These are phyloP conservation scores for Microbotryomycetes sp. DNA, from an alignment of 1,284 basidiomycete species.

Conservation along the genomic window DNA sequence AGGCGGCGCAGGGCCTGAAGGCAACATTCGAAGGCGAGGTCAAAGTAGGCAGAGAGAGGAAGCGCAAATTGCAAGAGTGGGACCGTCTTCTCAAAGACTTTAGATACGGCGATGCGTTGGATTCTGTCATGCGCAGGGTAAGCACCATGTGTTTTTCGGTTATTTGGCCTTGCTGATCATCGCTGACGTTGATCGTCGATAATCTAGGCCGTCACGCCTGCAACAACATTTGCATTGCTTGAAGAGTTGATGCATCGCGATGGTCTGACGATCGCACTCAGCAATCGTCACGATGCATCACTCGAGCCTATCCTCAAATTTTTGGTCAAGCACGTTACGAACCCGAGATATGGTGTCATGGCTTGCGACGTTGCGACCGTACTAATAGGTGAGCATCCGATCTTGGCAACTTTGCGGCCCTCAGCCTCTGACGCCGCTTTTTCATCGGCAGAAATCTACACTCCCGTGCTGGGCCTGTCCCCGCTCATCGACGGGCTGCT, in stretches of 20 bases:
- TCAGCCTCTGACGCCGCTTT: not conserved
- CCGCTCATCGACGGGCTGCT: slow-evolving; percentile 86
- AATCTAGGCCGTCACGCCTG: slow-evolving; percentile 64
- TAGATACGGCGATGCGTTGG: slow-evolving; percentile 90
- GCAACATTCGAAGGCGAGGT: slow-evolving; percentile 28
- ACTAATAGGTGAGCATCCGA: slow-evolving; percentile 63
- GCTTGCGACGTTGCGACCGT: slow-evolving; percentile 75
- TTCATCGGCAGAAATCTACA: slow-evolving; percentile 70
- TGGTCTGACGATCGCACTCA: slow-evolving; percentile 75
- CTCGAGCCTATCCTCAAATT: slow-evolving; percentile 84
- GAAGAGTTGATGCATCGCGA: slow-evolving; percentile 91
- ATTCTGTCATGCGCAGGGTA: slow-evolving; percentile 79
- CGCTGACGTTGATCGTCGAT: not conserved
- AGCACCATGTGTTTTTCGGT: slow-evolving; percentile 22
- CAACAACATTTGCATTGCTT: slow-evolving; percentile 82
- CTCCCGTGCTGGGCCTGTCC: slow-evolving; percentile 82
- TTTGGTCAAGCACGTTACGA: slow-evolving; percentile 75
- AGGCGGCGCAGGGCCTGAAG: slow-evolving; percentile 30
- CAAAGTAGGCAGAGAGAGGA: slow-evolving; percentile 51
- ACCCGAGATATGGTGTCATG: slow-evolving; percentile 84
- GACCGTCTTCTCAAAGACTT: slow-evolving; percentile 86
- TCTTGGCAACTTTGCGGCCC: too few species aligned
- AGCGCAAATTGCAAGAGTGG: slow-evolving; percentile 73
- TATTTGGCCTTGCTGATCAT: not conserved
- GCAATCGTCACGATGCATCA: slow-evolving; percentile 87